phyloP scores from a whole-genome alignment of 345 rosid species.

The Zanthoxylum bungeanum region DNA sequence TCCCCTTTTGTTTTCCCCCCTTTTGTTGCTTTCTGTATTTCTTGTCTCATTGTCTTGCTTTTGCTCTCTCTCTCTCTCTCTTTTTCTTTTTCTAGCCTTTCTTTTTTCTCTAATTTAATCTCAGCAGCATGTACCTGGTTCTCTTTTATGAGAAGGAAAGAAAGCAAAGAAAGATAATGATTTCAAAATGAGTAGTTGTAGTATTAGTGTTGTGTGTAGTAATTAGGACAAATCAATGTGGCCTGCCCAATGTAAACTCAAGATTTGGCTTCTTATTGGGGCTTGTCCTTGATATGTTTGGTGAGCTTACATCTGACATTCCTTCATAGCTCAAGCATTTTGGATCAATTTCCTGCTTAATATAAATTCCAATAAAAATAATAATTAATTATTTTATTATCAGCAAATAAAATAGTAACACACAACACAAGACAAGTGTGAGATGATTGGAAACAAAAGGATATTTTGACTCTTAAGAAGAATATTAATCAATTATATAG shows the following conservation, averaged over 20 bases:
- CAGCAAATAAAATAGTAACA: neutral
- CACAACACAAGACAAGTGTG: constrained; percentile 21
- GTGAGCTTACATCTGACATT: constrained; percentile 75
- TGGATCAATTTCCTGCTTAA: constrained; percentile 70
- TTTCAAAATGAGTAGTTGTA: constrained; percentile 40
- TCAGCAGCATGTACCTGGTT: constrained; percentile 51
- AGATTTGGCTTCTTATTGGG: constrained; percentile 89
- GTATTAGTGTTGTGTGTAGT: too few species aligned
- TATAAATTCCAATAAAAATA: too few species aligned
- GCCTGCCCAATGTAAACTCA: constrained; percentile 92
- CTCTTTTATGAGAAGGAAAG: too few species aligned
- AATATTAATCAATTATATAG: constrained; percentile 27
- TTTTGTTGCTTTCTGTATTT: constrained; percentile 82
- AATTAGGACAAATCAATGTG: constrained; percentile 49
- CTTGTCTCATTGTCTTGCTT: constrained; percentile 81
- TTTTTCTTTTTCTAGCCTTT: constrained; percentile 19
- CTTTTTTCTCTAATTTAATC: constrained; percentile 35
- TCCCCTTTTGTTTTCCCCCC: constrained; percentile 30
- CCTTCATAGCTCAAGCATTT: constrained; percentile 74
- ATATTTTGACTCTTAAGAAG: constrained; percentile 35
- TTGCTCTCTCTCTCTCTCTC: constrained; percentile 37
- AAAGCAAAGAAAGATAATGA: constrained; percentile 25
- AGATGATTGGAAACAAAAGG: too few species aligned
- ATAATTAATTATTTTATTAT: too few species aligned
- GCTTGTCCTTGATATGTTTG: constrained; percentile 68